Base-by-base conservation (phyloP, 352 stramenopile species). In the Phytophthora sansomeana region DNA sequence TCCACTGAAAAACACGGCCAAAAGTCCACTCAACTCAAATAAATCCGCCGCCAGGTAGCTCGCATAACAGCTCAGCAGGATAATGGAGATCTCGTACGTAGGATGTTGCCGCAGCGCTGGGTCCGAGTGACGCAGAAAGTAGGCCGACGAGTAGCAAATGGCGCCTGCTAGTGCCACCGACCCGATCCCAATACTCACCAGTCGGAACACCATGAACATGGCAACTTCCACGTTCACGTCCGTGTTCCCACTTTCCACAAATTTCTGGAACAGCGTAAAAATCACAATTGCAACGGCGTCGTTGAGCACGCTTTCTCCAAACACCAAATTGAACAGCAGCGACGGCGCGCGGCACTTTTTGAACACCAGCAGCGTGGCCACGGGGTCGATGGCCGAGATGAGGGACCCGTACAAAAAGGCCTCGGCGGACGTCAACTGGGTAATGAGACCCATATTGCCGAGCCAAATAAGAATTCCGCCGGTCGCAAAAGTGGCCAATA, bases 261-360 rank as follows among this genome's bases (percentile, higher is more conserved):
- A 83, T 30, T 69, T 64, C 60, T 88, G 75, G 51, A 87, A 90
- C 1, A 91, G 54, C 21, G 72, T 78, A 42, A 89, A 98, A 21
- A 97, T 69, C 13, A 95, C 90, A 21, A 98, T 90, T 0, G 81
- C 85, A 16, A 97, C 84, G 6, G 91, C 91, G 60, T 98, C 92
- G 66, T 98, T 98, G 5, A 98, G 69, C 29, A 96, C 87, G 19
- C 79, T 93, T 69, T 98, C 93, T 47, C 95, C 93, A 72, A 98
- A 98, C 5, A 98, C 83, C 30, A 98, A 74, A 58, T 98, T 98
- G 61, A 98, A 98, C 4, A 98, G 75, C 39, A 92, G 71, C 8
- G 92, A 80, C 16, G 84, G 83, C 6, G 80, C 83, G 29, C 78
- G 55, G 39, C 77, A 80, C 47, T 93, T 94, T 57, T 96, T 91